Evolutionary conservation across 805 yeast species (phyloP).

Genomic region (Pichia paraexigua): DNA sequence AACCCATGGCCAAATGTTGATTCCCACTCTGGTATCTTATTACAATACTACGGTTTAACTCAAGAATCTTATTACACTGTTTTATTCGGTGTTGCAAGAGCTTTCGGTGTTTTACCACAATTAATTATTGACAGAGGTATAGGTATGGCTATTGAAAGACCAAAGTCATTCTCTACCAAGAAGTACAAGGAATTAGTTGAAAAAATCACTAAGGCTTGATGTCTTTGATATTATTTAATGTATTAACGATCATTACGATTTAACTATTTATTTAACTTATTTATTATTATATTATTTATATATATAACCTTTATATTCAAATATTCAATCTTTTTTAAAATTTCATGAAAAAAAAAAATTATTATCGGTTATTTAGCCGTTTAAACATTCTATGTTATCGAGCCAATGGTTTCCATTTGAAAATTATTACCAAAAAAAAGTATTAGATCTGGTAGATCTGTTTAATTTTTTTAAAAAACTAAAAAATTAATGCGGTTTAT

Average conservation of each 20-base stretch:
- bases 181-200: constrained; percentile 77
- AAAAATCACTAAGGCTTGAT: constrained; percentile 19
- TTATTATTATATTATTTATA: background rate
- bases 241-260: background rate
- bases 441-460: no score
- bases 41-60: constrained; percentile 79
- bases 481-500: constrained; percentile 13
- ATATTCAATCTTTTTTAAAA: background rate
- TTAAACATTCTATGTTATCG: background rate
- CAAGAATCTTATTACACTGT: constrained; percentile 82
- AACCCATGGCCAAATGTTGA: constrained; percentile 93
- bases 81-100: constrained; percentile 79
- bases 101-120: constrained; percentile 81
- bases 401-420: background rate
- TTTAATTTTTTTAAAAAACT: no score
- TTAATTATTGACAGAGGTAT: constrained; percentile 77
- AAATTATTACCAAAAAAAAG: no score
- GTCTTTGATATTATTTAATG: background rate
- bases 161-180: constrained; percentile 90
- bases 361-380: no score
- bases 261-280: background rate
- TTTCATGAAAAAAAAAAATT: background rate
- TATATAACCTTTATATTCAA: background rate
- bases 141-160: constrained; percentile 80
- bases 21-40: constrained; percentile 77